Evolutionary conservation across 257 asterid species (phyloP), one percentile per base, ranked within the genome.

Genomic region (Phtheirospermum japonicum): DNA sequence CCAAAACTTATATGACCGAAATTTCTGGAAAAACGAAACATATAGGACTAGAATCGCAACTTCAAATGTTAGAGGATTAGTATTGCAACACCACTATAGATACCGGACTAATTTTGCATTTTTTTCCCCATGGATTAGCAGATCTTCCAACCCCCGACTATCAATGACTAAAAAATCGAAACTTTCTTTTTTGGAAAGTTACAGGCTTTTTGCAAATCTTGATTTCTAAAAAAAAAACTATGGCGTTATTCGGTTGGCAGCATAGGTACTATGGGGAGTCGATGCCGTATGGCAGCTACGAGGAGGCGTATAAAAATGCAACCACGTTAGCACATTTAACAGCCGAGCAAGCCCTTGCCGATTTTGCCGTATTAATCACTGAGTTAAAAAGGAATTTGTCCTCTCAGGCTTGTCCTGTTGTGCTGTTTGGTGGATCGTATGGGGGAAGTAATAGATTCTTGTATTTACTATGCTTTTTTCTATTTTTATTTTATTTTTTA

Each of bases 251-350:
- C 71, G 74, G 16, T 42, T 74, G 69, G 76, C 96, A 92, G 98
- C 98, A 86, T 72, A 81, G 97, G 61, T 91, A 91, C 71, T 91
- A 91, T 74, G 97, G 98, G 51, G 93, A 83, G 55, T 91, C 98
- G 8, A 84, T 86, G 89, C 97, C 97, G 0, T 86, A 76, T 63
- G 93, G 98, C 32, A 79, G 88, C 66, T 16, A 8, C 30, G 89
- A 88, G 17, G 94, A 78, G 62, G 98, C 97, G 0, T 88, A 89
- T 68, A 79, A 78, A 77, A 89, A 88, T 50, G 76, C 87, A 14
- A 76, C 78, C 17, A 84, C 93, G 0, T 67, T 91, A 53, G 83
- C 98, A 0, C 71, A 86, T 75, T 66, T 92, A 56, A 92, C 97
- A 12, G 81, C 98, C 6, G 98, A 92, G 65, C 98, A 91, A 63